Evolutionary conservation across 306 rosid species (phyloP), one percentile per base, ranked within the genome.

Genomic region (Senna siamea): DNA sequence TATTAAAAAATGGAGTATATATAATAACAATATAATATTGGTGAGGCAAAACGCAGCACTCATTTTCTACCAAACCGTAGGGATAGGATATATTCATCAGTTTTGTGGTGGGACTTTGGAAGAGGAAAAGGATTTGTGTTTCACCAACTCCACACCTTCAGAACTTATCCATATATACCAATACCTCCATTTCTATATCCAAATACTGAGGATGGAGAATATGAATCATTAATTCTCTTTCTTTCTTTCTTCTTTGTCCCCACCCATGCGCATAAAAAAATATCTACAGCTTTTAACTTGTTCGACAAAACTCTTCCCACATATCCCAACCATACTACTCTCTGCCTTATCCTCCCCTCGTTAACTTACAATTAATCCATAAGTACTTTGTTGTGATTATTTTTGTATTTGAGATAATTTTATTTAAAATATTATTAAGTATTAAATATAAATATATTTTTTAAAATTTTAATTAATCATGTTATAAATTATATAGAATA

Each of bases 141-240:
- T 81, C 87, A 87, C 88, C 89, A 85, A 85, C 86, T 87, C 87
- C 87, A 82, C 81, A 69, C 66, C 78, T 60, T 73, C 81, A 66
- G 30, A 70, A 80, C 89, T 87, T 84, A 87, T 87, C 66, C 66
- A 9, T 32, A 14, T 37, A 55, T 7, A 26, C 91, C 89, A 80
- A 60, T 80, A 9, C 19, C 61, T 28, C 35, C 69, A 26, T n/a
- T 65, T 7, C 35, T 60, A 18, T 18, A 35, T 44, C 40, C 66
- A 37, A 61, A 53, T 47, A 26, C 20, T 20, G n/a, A n/a, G n/a
- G n/a, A n/a, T 1, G n/a, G 2, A 28, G 8, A 37, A 37, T 7
- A 7, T 7, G 40, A 37, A 37, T 37, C 40, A 37, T 37, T 37
- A 37, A 41, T 41, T 41, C 13, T 10, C 47, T 12, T 13, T n/a